Conservation (phyloP, 352 stramenopile species). For the Globisporangium irregulare region DNA sequence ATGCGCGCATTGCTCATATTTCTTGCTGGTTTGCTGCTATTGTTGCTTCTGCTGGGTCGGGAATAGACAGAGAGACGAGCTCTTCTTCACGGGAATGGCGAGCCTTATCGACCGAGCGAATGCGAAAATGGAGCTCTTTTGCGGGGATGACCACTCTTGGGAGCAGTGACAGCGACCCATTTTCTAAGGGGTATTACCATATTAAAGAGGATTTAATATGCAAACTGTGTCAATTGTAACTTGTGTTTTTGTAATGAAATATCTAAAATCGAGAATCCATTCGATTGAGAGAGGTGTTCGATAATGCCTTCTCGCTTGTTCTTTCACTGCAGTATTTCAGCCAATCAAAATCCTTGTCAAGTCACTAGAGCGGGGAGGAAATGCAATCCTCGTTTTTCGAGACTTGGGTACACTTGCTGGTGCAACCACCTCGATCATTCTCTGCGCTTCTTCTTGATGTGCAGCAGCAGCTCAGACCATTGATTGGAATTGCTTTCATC, state of each 20-base stretch:
- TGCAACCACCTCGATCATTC: not conserved
- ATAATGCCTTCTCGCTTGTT: not conserved
- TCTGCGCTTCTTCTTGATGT: not conserved
- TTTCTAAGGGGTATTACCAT: not conserved
- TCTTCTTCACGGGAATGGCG: not conserved
- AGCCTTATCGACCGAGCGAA: not conserved
- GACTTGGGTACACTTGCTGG: constrained; percentile 3
- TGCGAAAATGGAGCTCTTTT: constrained; percentile 2
- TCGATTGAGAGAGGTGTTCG: not conserved
- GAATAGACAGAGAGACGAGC: not conserved
- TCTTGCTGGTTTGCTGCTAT: not conserved
- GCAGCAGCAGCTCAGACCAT: no score
- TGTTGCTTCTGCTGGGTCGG: not conserved
- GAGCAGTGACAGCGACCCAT: not conserved
- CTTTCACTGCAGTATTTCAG: not conserved
- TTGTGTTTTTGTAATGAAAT: not conserved
- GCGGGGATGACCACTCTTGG: not conserved
- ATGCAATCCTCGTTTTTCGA: not conserved
- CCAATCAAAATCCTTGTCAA: not conserved
- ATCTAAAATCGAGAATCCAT: not conserved
- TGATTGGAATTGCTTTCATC: not conserved
- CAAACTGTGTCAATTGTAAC: not conserved
- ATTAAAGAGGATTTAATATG: not conserved
- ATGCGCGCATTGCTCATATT: constrained; percentile 63
- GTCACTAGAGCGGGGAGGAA: not conserved